Evolutionary conservation across 805 yeast species (phyloP), one percentile per base, ranked within the genome.

Genomic region (Metschnikowia vanudenii): DNA sequence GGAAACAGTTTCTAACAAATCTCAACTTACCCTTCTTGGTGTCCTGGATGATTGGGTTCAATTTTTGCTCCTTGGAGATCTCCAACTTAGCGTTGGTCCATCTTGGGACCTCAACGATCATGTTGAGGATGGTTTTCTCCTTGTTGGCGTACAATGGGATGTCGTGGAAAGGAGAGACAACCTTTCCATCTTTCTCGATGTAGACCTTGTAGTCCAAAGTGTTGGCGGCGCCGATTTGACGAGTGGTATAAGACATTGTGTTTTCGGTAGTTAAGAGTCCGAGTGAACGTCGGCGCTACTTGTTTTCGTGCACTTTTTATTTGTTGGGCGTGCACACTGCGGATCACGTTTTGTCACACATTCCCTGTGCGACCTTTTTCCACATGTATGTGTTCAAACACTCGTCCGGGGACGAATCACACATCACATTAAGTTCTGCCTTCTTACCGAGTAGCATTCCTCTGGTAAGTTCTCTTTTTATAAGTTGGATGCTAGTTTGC

Each of bases 221-320:
- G 88, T 91, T 83, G 67, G 94, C 89, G 58, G 97, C 95, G 64
- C 96, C 99, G 63, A 91, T 75, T 75, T 86, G 91, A 79, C 97
- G 96, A 55, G 94, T 79, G 51, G 92, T 72, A 83, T 85, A 92
- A 56, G 81, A 71, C 92, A 86, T 85, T 24, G 37, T 44, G 42
- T 14, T n/a, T 16, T 28, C 22, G 39, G 42, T 22, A 38, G 38
- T 22, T 30, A 30, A 17, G 4, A 19, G 28, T 20, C 38, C 41
- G 44, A 31, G 48, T 40, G 37, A 17, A 13, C 33, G 33, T n/a
- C 33, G 33, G 11, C 33, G 33, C 3, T 4, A n/a, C 29, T 14
- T 30, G 46, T 37, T 48, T 46, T 47, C 39, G 42, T 47, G 41
- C 45, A 37, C 26, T 42, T 50, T 50, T 41, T 40, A 45, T 45